Evolutionary conservation across 306 rosid species (phyloP).

Genomic region (Luffa acutangula): DNA sequence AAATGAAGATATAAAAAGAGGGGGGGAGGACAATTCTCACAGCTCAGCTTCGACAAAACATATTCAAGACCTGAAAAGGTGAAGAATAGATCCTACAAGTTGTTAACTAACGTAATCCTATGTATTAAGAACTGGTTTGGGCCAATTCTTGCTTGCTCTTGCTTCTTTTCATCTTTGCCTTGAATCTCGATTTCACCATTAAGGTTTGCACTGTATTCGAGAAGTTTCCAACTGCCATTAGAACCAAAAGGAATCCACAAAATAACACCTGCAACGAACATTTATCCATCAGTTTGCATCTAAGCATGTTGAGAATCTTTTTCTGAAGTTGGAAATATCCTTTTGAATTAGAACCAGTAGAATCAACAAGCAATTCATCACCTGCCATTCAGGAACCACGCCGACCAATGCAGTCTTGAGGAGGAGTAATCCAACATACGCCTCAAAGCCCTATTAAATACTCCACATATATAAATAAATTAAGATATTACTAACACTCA

Average conservation of each 20-base stretch:
- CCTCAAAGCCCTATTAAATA: conserved; percentile 73
- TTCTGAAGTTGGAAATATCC: neutral
- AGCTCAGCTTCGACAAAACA: conserved; percentile 8
- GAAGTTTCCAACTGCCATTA: conserved; percentile 94
- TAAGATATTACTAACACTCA: conserved; percentile 10
- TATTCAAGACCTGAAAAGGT: neutral
- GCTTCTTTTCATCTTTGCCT: conserved; percentile 90
- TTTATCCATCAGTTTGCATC: conserved; percentile 4
- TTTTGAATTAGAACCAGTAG: neutral
- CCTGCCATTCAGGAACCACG: conserved; percentile 93
- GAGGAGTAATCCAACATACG: conserved; percentile 71
- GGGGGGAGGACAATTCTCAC: conserved; percentile 2
- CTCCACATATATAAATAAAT: neutral
- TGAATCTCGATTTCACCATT: conserved; percentile 74
- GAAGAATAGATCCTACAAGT: conserved; percentile 15
- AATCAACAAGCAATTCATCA: conserved; percentile 20
- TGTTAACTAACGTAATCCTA: conserved; percentile 2
- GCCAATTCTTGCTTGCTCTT: conserved; percentile 80
- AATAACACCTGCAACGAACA: conserved; percentile 59
- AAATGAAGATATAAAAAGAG: neutral
- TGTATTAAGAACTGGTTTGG: conserved; percentile 16
- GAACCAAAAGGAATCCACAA: conserved; percentile 67
- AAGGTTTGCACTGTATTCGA: conserved; percentile 80
- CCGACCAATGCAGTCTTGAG: conserved; percentile 63
- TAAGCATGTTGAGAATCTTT: neutral